These are phyloP conservation scores for Thymus mandschuricus DNA, from an alignment of 257 asterid genomes.

Conservation along the genomic window DNA sequence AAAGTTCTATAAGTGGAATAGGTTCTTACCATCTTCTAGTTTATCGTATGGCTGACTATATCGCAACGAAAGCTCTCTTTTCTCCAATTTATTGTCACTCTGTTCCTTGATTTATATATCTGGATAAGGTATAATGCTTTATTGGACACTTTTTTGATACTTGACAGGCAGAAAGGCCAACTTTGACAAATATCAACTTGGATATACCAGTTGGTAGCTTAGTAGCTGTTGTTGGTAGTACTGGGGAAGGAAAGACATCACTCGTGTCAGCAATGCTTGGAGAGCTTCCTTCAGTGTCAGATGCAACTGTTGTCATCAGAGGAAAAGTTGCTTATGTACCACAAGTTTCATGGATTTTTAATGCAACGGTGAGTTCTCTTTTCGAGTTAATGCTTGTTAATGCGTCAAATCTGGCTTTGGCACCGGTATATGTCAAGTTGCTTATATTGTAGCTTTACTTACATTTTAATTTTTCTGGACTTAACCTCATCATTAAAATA, in stretches of 20 bases:
- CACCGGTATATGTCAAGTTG: slow-evolving; percentile 15
- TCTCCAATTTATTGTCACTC: neutral
- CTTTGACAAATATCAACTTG: slow-evolving; percentile 82
- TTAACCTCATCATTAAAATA: slow-evolving; percentile 36
- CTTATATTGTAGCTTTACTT: slow-evolving; percentile 11
- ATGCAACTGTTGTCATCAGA: slow-evolving; percentile 68
- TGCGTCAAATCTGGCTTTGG: neutral
- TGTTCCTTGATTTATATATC: slow-evolving; percentile 20
- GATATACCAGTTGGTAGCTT: slow-evolving; percentile 88
- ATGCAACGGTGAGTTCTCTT: slow-evolving; percentile 77
- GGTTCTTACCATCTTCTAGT: neutral
- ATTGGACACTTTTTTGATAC: slow-evolving; percentile 7
- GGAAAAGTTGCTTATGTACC: slow-evolving; percentile 95
- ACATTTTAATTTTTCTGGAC: neutral
- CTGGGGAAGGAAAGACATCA: slow-evolving; percentile 99
- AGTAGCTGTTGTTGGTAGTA: slow-evolving; percentile 91
- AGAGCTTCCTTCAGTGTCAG: slow-evolving; percentile 81
- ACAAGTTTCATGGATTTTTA: slow-evolving; percentile 98
- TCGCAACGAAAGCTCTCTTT: neutral
- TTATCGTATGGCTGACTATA: slow-evolving; percentile 3
- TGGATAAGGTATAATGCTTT: slow-evolving; percentile 17
- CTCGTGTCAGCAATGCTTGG: slow-evolving; percentile 98
- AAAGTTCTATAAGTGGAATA: neutral
- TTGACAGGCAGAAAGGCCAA: slow-evolving; percentile 71
- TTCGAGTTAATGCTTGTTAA: slow-evolving; percentile 11